A percentile compares a stretch with the other conserved stretches of the same genome.
phyloP scores from a whole-genome alignment of 2,329 filamentous ascomycete species.

The Trichoderma polysporum region DNA sequence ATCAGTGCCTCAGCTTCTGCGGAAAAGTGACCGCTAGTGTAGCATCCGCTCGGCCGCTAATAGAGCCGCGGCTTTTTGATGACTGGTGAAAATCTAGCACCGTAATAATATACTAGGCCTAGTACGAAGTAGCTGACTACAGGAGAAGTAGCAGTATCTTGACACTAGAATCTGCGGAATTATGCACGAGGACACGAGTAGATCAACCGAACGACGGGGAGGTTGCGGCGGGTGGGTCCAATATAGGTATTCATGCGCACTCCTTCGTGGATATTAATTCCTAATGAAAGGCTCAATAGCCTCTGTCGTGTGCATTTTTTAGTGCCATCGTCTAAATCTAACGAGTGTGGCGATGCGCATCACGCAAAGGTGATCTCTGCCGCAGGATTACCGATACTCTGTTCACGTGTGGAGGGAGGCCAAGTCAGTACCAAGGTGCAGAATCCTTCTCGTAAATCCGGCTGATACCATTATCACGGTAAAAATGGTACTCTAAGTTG shows the following conservation, averaged over 20 bases:
- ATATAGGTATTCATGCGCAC: not conserved
- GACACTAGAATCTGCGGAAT: not conserved
- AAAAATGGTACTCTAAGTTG: not conserved
- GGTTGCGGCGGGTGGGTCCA: not conserved
- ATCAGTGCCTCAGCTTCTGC: not conserved
- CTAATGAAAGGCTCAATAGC: not conserved
- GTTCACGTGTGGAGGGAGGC: not conserved
- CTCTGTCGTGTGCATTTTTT: not conserved
- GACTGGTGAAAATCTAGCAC: not conserved
- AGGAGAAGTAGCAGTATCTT: not conserved
- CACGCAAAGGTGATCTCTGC: too few relatives aligned
- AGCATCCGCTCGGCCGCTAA: not conserved
- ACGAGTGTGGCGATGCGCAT: not conserved
- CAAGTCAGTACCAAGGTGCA: not conserved
- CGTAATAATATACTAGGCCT: not conserved
- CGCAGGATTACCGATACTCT: not conserved
- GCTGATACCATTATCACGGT: not conserved
- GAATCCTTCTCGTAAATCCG: not conserved
- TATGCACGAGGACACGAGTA: not conserved
- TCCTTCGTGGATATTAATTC: not conserved
- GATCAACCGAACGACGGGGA: not conserved
- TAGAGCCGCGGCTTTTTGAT: not conserved
- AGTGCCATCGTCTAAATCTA: not conserved
- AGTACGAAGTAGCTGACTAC: not conserved
- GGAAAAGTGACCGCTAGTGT: not conserved